Conservation (phyloP, 345 rosid genomes). For the Eucalyptus sideroxylon region DNA sequence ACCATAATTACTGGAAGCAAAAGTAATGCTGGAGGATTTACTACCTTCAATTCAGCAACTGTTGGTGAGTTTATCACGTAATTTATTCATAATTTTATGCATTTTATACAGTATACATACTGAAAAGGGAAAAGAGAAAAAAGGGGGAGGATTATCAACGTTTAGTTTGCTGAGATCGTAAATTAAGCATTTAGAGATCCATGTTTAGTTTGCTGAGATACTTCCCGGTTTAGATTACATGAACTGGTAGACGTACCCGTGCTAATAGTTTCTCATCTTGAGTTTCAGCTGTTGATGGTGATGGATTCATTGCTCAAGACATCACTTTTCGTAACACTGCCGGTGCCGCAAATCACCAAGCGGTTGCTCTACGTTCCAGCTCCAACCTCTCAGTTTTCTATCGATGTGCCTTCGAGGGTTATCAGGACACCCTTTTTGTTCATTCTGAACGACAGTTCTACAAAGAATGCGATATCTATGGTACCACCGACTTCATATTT, state of each 20-base stretch:
- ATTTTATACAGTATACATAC: neutral
- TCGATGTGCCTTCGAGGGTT: constrained; percentile 42
- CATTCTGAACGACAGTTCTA: constrained; percentile 64
- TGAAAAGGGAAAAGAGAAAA: neutral
- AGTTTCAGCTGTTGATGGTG: constrained; percentile 47
- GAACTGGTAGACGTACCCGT: neutral
- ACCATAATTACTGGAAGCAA: constrained; percentile 83
- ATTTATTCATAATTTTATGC: neutral
- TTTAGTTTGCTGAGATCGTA: neutral
- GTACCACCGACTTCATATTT: constrained; percentile 47
- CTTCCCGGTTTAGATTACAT: neutral
- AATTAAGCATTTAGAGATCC: neutral
- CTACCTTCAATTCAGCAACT: constrained; percentile 85
- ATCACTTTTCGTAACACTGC: constrained; percentile 62
- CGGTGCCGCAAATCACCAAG: constrained; percentile 46
- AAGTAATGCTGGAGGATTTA: constrained; percentile 78
- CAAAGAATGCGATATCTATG: constrained; percentile 47
- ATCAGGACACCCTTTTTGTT: constrained; percentile 61
- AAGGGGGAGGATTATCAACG: neutral
- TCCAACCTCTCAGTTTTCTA: constrained; percentile 58
- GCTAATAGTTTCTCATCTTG: neutral
- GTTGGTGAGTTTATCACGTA: constrained; percentile 42
- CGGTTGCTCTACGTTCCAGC: constrained; percentile 62
- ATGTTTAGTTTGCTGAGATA: neutral
- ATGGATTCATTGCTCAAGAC: constrained; percentile 41